Conservation (phyloP, 2,329 filamentous ascomycete species). For the Thielaviopsis euricoi region DNA sequence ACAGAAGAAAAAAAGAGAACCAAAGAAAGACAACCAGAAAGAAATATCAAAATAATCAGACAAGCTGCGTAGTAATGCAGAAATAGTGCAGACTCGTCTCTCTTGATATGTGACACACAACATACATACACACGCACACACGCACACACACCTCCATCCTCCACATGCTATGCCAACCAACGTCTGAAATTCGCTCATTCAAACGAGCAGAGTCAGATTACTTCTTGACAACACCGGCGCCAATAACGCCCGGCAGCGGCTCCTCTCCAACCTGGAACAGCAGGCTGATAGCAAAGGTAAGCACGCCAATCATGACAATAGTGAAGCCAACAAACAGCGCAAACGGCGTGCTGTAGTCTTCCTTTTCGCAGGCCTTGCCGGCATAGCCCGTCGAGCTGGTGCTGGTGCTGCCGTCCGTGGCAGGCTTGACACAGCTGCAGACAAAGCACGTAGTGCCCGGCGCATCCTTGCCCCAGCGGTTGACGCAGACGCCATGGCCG, state of each 20-base stretch:
- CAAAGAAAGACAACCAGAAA: neutral
- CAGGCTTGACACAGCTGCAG: constrained; percentile 55
- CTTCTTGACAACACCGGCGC: constrained; percentile 76
- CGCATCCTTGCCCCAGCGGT: constrained; percentile 39
- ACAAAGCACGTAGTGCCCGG: constrained; percentile 47
- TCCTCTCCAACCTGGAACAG: constrained; percentile 72
- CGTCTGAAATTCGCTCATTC: neutral
- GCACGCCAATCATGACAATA: constrained; percentile 48
- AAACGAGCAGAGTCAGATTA: constrained; percentile 17
- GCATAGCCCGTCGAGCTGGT: constrained; percentile 61
- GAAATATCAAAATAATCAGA: neutral
- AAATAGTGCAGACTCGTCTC: neutral
- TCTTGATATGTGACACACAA: neutral
- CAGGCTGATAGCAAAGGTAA: constrained; percentile 58
- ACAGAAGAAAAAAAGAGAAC: constrained; percentile 1
- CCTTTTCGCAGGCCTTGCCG: constrained; percentile 76
- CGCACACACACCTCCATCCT: neutral
- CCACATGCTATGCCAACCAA: too few relatives aligned
- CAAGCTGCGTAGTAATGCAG: neutral
- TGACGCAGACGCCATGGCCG: constrained; percentile 59
- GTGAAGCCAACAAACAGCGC: constrained; percentile 69
- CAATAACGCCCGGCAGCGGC: constrained; percentile 83
- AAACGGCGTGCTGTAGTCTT: constrained; percentile 76
- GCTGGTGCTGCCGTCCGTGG: constrained; percentile 30
- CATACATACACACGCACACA: neutral